A percentile compares a stretch with the other conserved stretches of the same genome.
phyloP scores from a whole-genome alignment of 495 filamentous ascomycete genomes.

The Xylaria longipes region DNA sequence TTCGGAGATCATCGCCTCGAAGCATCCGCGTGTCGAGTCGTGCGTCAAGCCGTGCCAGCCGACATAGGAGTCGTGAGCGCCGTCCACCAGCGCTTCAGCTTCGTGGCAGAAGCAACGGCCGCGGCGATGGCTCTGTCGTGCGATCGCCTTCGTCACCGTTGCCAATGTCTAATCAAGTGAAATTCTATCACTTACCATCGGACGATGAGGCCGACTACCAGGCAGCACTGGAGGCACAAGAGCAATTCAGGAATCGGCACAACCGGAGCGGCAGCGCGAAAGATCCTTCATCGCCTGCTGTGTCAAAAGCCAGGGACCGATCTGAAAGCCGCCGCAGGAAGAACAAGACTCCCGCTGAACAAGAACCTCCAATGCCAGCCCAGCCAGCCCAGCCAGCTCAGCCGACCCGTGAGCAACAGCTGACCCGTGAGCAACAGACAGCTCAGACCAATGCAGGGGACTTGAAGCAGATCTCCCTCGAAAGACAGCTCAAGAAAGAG shows the following conservation, averaged over 20 bases:
- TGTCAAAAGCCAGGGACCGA: conserved; percentile 51
- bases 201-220: conserved; percentile 68
- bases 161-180: conserved; percentile 62
- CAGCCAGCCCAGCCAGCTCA: conserved; percentile 42
- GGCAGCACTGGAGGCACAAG: conserved; percentile 64
- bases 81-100: conserved; percentile 59
- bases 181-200: conserved; percentile 44
- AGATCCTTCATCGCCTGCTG: conserved; percentile 51
- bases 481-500: conserved; percentile 69
- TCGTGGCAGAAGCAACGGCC: conserved; percentile 57
- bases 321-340: conserved; percentile 57
- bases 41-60: conserved; percentile 53
- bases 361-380: conserved; percentile 31
- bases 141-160: conserved; percentile 83
- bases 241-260: conserved; percentile 65
- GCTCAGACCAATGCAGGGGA: conserved; percentile 38
- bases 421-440: conserved; percentile 31
- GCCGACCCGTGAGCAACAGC: conserved; percentile 4
- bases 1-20: conserved; percentile 47
- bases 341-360: conserved; percentile 40
- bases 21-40: conserved; percentile 48
- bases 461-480: conserved; percentile 55
- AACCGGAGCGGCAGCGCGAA: conserved; percentile 62
- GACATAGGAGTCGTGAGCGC: conserved; percentile 57
- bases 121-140: conserved; percentile 62